Base-by-base conservation (phyloP, 2,329 filamentous ascomycete genomes). In the Hypoxylon sp. region DNA sequence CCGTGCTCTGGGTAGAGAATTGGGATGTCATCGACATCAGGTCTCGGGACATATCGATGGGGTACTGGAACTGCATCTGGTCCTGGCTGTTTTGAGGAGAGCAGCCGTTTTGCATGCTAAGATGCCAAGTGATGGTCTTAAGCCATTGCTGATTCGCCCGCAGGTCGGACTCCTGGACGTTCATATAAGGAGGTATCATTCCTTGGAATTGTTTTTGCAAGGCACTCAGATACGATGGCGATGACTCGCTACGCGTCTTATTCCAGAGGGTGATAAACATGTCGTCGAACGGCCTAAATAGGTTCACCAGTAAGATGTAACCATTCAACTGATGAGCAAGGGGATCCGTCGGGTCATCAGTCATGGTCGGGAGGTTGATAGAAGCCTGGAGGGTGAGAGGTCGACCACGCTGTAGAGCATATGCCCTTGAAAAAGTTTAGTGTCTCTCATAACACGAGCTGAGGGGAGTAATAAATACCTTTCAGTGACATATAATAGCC, bases 401-500 rank as follows among this genome's bases (percentile, higher is more conserved):
- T 46, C 89, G 86, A 67, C 87, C 85, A 72, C 89, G 86, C 74
- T 91, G 88, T 28, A 94, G 80, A 51, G 89, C 89, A 74, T 93
- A 93, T 11, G 90, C 86, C 76, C 88, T 83, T 75, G 44, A 8
- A 44, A 50, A 64, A 61, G 64, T 43, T 69, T 50, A 56, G 37
- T 22, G 43, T 54, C 3, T 37, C 11, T 32, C 24, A 56, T 19
- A 17, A 4, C 32, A 44, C 7, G 26, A 19, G 20, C 20, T n/a
- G 26, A 28, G 26, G n/a, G 4, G 24, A 22, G 22, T 11, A 39
- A 1, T 20, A 47, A 72, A 78, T 77, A 89, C 87, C 90, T 86
- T 78, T 93, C 91, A 7, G 87, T 87, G 0, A 90, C 82, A 71
- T 90, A 89, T 7, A 93, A 79, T 8, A 93, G 81, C 90, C 91